Base-by-base conservation (phyloP, 257 asterid genomes). In the Henckelia pumila region DNA sequence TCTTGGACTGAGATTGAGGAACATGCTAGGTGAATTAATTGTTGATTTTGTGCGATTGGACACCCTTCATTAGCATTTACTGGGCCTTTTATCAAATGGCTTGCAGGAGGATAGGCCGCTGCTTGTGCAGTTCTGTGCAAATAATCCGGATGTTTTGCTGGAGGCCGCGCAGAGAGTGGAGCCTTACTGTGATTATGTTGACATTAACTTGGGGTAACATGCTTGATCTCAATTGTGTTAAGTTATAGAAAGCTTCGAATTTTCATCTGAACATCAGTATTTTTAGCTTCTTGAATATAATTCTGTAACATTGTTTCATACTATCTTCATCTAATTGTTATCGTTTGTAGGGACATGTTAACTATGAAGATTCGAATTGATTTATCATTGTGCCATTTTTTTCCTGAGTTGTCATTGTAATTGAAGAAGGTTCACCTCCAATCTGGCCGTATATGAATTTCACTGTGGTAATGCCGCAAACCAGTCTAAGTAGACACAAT, bases 121-220 rank as follows among this genome's bases (percentile, higher is more conserved):
- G 56, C 88, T 94, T 76, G 96, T 94, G 82, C 99, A 94, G 74
- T 94, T 94, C 60, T 94, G 99, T 66, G 99, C 97, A 6, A 94
- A 94, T 81, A 92, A 94, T 82, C 99, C 99, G 5, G 85, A 87
- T 67, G 71, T 77, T 66, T 77, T 94, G 79, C 77, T 94, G 76
- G 88, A 85, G 75, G 97, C 99, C 29, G 99, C 99, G 6, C 74
- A 82, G 78, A 91, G 80, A 71, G 96, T 94, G 3, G 95, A 94
- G 80, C 86, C 91, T 4, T 74, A 66, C 77, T 88, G 97, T 63
- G 99, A 94, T 72, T 94, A 88, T 40, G 89, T 91, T 30, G 99
- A 94, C 83, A 85, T 94, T 72, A 94, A 94, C 71, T 85, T 94
- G 30, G 97, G 97, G 99, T 91, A 86, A 74, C 57, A 11, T 23